phyloP scores from a whole-genome alignment of 2,329 filamentous ascomycete species.

The Penicillium corylophilum region DNA sequence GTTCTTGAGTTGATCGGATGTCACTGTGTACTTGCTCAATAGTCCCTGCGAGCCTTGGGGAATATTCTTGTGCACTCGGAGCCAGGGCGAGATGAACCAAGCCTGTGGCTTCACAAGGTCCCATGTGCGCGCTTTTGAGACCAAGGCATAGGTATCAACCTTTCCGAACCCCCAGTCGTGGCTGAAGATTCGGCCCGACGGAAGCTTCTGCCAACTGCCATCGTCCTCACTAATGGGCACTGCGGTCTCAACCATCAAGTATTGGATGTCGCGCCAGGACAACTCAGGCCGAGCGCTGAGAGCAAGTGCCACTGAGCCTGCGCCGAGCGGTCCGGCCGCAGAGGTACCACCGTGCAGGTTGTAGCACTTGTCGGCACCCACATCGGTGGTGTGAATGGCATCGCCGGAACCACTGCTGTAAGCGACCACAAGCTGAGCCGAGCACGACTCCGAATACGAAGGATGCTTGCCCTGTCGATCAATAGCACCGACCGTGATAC shows the following conservation, averaged over 20 bases:
- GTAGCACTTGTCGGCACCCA: constrained; percentile 78
- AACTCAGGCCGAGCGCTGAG: constrained; percentile 82
- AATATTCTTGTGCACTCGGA: constrained; percentile 81
- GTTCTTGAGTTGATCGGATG: constrained; percentile 71
- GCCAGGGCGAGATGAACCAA: constrained; percentile 92
- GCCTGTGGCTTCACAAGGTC: constrained; percentile 89
- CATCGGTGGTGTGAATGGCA: constrained; percentile 94
- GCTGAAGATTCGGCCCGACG: constrained; percentile 81
- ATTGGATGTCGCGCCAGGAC: constrained; percentile 92
- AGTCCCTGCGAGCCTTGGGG: constrained; percentile 82
- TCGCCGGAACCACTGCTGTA: constrained; percentile 91
- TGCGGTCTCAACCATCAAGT: constrained; percentile 80
- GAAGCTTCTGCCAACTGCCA: constrained; percentile 77
- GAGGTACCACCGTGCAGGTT: constrained; percentile 89
- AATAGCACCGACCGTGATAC: constrained; percentile 91
- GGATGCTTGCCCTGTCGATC: constrained; percentile 85
- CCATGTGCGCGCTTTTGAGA: constrained; percentile 83
- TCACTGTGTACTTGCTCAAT: constrained; percentile 77
- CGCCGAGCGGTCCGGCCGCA: constrained; percentile 87
- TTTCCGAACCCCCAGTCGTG: constrained; percentile 97
- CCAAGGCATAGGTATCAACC: constrained; percentile 80
- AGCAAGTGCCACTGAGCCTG: constrained; percentile 86
- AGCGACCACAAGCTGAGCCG: constrained; percentile 90
- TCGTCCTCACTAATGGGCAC: constrained; percentile 72
- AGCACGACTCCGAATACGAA: constrained; percentile 95